Base-by-base conservation (phyloP, 2,329 filamentous ascomycete genomes). In the Exophiala lecanii-corni region DNA sequence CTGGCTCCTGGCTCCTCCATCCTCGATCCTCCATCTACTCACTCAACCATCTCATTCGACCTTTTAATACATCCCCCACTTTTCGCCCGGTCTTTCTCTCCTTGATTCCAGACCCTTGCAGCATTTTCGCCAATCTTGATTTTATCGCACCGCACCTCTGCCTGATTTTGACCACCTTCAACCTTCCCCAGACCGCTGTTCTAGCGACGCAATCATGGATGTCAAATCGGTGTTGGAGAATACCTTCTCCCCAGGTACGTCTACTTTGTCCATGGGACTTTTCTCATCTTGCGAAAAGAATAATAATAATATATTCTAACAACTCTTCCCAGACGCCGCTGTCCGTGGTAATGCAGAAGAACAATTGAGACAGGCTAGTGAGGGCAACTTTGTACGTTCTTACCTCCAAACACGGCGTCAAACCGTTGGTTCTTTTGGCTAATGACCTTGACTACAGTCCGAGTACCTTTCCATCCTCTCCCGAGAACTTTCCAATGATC, bases 191-290 rank as follows among this genome's bases (percentile, higher is more conserved):
- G 42, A 45, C 49, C 41, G 36, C 47, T 47, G 49, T 39, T 51
- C 55, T 36, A 42, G 45, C 45, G 39, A 35, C 33, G 41, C 50
- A 50, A 88, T 79, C 74, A 89, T 94, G 85, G 88, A 97, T 75
- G 94, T 97, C 75, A 94, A 91, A 76, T 84, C 89, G 74, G 91
- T 98, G 75, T 85, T 98, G 76, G 82, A 88, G 72, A 91, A 89
- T 75, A 97, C 92, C 69, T 82, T 97, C 72, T 94, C 89, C 64
- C 78, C 89, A 65, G 91, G 92, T 97, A 74, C 68, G 84, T 61
- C 43, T 37, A 43, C 47, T 39, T 44, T 39, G 34, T 36, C 46
- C 33, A 26, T 26, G 6, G 7, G 12, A 26, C 23, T 12, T 28
- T 28, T 19, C 35, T 43, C 32, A 32, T 37, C 18, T 38, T 30